Conservation (phyloP, 176 grass and related monocot genomes). For the Olyra latifolia region DNA sequence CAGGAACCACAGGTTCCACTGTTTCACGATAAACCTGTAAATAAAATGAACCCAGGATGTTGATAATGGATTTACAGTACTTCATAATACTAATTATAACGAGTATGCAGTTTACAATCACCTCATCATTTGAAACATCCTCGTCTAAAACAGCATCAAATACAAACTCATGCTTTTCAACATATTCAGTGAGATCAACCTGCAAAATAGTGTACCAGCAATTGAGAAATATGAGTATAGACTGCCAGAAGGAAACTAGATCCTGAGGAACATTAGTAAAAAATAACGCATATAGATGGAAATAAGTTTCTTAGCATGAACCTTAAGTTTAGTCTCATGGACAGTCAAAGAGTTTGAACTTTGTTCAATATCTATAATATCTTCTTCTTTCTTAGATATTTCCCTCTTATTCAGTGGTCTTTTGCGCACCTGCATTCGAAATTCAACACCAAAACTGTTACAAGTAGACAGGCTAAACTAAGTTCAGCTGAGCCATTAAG, state of each 20-base stretch:
- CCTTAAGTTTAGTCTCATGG: conserved; percentile 99
- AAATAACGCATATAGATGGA: conserved; percentile 23
- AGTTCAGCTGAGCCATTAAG: not conserved
- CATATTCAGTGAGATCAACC: conserved; percentile 98
- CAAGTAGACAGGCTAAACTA: not conserved
- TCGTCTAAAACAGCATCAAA: conserved; percentile 99
- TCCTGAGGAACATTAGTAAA: not conserved
- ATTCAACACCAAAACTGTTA: conserved; percentile 16
- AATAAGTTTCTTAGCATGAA: conserved; percentile 35
- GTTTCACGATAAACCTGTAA: conserved; percentile 92
- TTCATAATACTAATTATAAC: conserved; percentile 22
- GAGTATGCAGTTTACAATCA: conserved; percentile 20
- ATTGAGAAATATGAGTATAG: conserved; percentile 15
- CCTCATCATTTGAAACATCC: conserved; percentile 97
- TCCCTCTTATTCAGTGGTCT: conserved; percentile 98
- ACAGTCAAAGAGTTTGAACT: conserved; percentile 78
- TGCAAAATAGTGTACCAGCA: conserved; percentile 31
- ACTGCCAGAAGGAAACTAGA: conserved; percentile 14
- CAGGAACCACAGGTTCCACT: conserved; percentile 92
- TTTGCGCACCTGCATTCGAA: conserved; percentile 75
- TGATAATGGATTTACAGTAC: conserved; percentile 13
- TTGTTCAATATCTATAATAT: conserved; percentile 88
- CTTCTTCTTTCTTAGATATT: conserved; percentile 92
- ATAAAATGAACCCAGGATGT: conserved; percentile 17
- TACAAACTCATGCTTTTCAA: conserved; percentile 95